Conservation (phyloP, 2,329 filamentous ascomycete species). For the Bimuria novae-zelandiae region DNA sequence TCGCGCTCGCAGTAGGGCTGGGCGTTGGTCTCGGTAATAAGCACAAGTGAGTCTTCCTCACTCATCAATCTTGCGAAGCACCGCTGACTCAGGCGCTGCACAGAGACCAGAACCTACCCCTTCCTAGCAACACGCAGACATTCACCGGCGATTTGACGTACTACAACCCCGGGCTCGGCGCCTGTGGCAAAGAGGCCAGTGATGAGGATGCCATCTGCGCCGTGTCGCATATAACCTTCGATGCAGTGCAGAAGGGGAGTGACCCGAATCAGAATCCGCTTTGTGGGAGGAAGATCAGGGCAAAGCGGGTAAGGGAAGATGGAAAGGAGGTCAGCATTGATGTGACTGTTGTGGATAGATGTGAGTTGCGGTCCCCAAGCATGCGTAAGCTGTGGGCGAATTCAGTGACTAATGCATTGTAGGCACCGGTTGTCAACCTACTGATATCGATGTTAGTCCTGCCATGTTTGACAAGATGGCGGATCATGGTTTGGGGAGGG, state of each 20-base stretch:
- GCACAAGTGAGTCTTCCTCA: background rate
- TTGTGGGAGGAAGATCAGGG: slow-evolving; percentile 69
- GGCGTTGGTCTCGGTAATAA: slow-evolving; percentile 37
- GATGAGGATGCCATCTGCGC: slow-evolving; percentile 66
- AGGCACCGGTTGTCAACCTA: slow-evolving; percentile 54
- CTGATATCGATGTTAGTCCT: slow-evolving; percentile 57
- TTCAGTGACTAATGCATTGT: slow-evolving; percentile 16
- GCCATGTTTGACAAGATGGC: slow-evolving; percentile 55
- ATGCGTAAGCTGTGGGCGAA: too few species aligned
- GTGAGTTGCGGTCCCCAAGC: slow-evolving; percentile 40
- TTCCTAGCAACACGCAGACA: slow-evolving; percentile 57
- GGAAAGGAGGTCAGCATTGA: slow-evolving; percentile 58
- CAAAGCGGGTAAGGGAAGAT: slow-evolving; percentile 55
- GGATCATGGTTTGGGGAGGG: slow-evolving; percentile 52
- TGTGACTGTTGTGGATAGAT: slow-evolving; percentile 71
- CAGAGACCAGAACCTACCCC: slow-evolving; percentile 52
- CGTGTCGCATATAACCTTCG: slow-evolving; percentile 69
- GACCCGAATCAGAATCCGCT: slow-evolving; percentile 67
- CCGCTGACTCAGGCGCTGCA: slow-evolving; percentile 12
- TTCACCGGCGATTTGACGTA: slow-evolving; percentile 71
- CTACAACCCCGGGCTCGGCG: slow-evolving; percentile 68
- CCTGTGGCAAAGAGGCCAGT: slow-evolving; percentile 66
- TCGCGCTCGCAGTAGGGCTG: slow-evolving; percentile 45
- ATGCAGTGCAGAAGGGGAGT: slow-evolving; percentile 58
- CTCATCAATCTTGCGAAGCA: background rate